Evolutionary conservation across 2,329 filamentous ascomycete species (phyloP).

Genomic region (Polytolypa hystricis): DNA sequence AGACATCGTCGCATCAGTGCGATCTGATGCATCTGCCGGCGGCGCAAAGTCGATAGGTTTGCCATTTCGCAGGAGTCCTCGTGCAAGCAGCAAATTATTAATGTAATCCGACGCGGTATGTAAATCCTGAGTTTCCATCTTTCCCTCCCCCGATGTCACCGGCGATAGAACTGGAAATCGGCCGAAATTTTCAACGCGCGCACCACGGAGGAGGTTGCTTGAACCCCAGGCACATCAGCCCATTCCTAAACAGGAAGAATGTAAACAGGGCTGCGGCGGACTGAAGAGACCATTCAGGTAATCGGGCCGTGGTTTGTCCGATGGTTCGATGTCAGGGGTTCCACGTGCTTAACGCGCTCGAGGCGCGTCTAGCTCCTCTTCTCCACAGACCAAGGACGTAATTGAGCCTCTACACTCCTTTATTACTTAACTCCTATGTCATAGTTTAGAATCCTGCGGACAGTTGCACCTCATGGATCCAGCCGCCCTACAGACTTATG

Average conservation of each 20-base stretch:
- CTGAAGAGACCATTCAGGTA: constrained; percentile 16
- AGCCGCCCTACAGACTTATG: constrained; percentile 25
- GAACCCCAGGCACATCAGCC: not conserved
- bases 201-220: not conserved
- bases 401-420: too few species aligned
- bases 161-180: not conserved
- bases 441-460: too few species aligned
- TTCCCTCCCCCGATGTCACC: constrained; percentile 4
- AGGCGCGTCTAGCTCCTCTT: not conserved
- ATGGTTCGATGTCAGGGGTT: not conserved
- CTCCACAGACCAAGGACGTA: too few species aligned
- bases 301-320: constrained; percentile 4
- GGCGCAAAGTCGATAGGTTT: constrained; percentile 64
- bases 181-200: not conserved
- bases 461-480: too few species aligned
- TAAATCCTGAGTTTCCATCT: constrained; percentile 41
- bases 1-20: constrained; percentile 60
- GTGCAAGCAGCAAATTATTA: constrained; percentile 54
- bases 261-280: constrained; percentile 28
- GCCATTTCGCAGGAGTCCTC: constrained; percentile 50
- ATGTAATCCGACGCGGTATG: constrained; percentile 53
- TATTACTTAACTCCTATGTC: too few species aligned
- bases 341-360: not conserved
- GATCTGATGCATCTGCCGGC: constrained; percentile 51
- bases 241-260: constrained; percentile 31